Conservation (phyloP, 352 stramenopile genomes). For the Pythium aquatile region DNA sequence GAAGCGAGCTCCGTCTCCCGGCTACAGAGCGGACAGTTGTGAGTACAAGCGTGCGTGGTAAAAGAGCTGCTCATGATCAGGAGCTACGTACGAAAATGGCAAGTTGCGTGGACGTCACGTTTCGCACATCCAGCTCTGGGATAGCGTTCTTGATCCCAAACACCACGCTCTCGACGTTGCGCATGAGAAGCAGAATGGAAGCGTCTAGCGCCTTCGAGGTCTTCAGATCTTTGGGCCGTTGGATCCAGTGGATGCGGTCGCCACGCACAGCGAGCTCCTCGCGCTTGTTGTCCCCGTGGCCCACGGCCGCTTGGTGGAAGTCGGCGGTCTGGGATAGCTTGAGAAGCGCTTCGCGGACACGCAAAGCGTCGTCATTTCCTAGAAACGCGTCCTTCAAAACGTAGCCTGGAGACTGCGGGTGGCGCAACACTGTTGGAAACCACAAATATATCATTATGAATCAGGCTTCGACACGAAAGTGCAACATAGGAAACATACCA, state of each 20-base stretch:
- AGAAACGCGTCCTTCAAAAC: slow-evolving; percentile 56
- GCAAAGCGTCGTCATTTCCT: slow-evolving; percentile 30
- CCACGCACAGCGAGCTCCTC: slow-evolving; percentile 47
- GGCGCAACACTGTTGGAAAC: slow-evolving; percentile 34
- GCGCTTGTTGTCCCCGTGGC: slow-evolving; percentile 37
- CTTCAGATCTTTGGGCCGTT: slow-evolving; percentile 38
- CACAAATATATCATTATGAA: not conserved
- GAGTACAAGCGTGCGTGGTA: not conserved
- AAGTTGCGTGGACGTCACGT: slow-evolving; percentile 72
- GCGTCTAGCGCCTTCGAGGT: slow-evolving; percentile 26
- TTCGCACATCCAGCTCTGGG: slow-evolving; percentile 52
- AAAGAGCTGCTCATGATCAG: not conserved
- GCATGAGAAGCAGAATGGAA: slow-evolving; percentile 44
- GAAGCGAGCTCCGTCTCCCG: slow-evolving; percentile 64
- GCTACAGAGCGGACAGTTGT: slow-evolving; percentile 24
- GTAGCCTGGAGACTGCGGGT: slow-evolving; percentile 51
- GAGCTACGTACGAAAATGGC: slow-evolving; percentile 63
- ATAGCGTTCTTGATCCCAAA: slow-evolving; percentile 52
- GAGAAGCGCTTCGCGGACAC: slow-evolving; percentile 40
- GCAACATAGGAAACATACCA: slow-evolving; percentile 24
- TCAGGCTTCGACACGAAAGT: not conserved
- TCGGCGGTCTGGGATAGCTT: slow-evolving; percentile 25
- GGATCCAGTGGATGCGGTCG: slow-evolving; percentile 71
- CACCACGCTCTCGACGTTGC: slow-evolving; percentile 50
- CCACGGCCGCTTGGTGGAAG: slow-evolving; percentile 55